These are phyloP conservation scores for Phlyctochytrium bullatum DNA, from an alignment of 192 early-diverging fungal species.

Conservation along the genomic window DNA sequence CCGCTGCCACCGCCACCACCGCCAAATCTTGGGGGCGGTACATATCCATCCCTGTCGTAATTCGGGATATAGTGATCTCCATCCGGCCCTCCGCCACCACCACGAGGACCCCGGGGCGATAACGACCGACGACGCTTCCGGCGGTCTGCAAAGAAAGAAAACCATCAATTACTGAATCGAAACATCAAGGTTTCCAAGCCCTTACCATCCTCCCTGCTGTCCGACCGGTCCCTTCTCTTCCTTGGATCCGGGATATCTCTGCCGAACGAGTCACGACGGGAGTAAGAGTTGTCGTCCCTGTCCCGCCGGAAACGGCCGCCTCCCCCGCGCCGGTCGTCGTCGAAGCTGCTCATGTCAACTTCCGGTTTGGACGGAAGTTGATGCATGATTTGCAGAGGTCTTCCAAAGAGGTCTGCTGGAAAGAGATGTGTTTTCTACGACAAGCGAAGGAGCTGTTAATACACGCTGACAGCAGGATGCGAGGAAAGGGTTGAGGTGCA, in stretches of 20 bases:
- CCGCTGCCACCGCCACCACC: neutral
- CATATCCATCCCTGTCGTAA: slow-evolving; percentile 76
- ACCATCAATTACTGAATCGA: neutral
- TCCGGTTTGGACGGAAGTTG: neutral
- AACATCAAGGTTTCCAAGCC: neutral
- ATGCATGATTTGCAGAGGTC: too few species aligned
- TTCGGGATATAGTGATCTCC: slow-evolving; percentile 84
- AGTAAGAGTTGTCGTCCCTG: slow-evolving; percentile 18
- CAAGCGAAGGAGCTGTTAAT: too few species aligned
- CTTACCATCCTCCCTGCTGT: slow-evolving; percentile 9
- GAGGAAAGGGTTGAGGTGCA: too few species aligned
- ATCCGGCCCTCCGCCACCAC: slow-evolving; percentile 29
- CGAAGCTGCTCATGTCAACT: neutral
- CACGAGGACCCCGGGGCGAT: slow-evolving; percentile 3
- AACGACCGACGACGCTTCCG: neutral
- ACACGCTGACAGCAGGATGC: too few species aligned
- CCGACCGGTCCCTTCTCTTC: slow-evolving; percentile 20
- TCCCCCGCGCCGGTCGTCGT: neutral
- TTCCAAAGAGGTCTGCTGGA: too few species aligned
- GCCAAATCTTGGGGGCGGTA: slow-evolving; percentile 54
- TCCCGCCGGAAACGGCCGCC: slow-evolving; percentile 26
- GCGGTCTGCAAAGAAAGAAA: neutral
- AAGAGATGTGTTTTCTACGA: too few species aligned
- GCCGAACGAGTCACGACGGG: slow-evolving; percentile 26
- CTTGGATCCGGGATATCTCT: slow-evolving; percentile 12